phyloP scores from a whole-genome alignment of 202 grass and related monocot species.

The Bolboschoenoplectus hybrid region DNA sequence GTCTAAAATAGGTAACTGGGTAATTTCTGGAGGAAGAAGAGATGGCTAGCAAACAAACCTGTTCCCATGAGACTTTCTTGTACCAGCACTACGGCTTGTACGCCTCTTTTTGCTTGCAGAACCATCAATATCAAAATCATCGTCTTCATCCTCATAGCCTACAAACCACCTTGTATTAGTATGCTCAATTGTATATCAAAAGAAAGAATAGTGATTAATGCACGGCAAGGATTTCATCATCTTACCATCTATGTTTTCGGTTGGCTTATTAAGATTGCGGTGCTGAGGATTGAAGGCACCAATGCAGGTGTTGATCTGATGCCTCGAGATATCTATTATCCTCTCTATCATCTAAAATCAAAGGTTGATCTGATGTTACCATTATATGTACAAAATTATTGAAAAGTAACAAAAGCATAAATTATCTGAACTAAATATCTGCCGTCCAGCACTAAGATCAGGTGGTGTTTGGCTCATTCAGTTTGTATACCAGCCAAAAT shows the following conservation, averaged over 20 bases:
- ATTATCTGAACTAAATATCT: conserved; percentile 20
- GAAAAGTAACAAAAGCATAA: conserved; percentile 4
- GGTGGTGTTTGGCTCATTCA: background rate
- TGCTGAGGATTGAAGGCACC: conserved; percentile 84
- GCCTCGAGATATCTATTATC: conserved; percentile 94
- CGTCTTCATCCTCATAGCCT: conserved; percentile 84
- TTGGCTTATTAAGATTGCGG: conserved; percentile 77
- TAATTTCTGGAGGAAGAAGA: background rate
- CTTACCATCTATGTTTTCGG: conserved; percentile 54
- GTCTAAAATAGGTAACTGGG: conserved; percentile 29
- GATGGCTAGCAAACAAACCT: conserved; percentile 50
- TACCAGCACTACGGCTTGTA: conserved; percentile 56
- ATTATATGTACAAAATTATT: background rate
- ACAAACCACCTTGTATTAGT: conserved; percentile 38
- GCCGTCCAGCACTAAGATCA: background rate
- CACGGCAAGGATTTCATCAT: conserved; percentile 16
- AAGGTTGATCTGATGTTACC: conserved; percentile 31
- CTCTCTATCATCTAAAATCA: conserved; percentile 83
- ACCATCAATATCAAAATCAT: conserved; percentile 62
- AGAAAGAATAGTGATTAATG: background rate
- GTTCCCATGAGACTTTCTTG: conserved; percentile 71
- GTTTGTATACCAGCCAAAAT: background rate
- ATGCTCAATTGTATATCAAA: conserved; percentile 15
- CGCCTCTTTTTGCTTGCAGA: conserved; percentile 80
- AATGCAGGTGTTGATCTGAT: conserved; percentile 91